Evolutionary conservation across 306 rosid species (phyloP), one percentile per base, ranked within the genome.

Genomic region (Canavalia ensiformis): DNA sequence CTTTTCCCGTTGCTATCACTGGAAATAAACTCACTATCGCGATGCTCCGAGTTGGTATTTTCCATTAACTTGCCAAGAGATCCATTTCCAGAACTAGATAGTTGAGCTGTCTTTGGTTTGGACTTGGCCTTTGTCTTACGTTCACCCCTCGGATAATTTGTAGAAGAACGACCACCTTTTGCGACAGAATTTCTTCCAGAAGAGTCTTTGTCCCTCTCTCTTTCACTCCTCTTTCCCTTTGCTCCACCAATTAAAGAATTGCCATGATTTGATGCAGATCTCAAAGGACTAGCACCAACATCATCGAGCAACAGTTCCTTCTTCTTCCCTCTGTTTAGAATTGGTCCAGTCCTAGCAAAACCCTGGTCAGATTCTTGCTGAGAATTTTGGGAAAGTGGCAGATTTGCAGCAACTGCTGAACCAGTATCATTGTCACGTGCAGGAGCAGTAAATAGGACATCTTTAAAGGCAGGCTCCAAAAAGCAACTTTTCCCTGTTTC

Each of bases 231-330:
- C 86, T 92, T 92, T 44, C 97, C 92, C 78, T 87, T 92, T 18
- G 86, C 90, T 82, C 91, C 92, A 50, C 87, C 89, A 54, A 75
- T 35, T 82, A 86, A 73, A 55, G 90, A 86, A 82, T 71, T 85
- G 44, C 89, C 88, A 68, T 78, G 79, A 82, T 81, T 84, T 68
- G 94, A 82, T 57, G 81, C 52, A 52, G 88, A 87, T 84, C 87
- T 89, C 84, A 83, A 73, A 71, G 88, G 84, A 78, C 73, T 50
- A 56, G 88, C 91, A 69, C 93, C 91, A 68, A 92, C 94, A 87
- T 88, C 94, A 88, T 92, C 97, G 59, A 90, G 94, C 44, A 91
- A 84, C 69, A 92, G 55, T 79, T 94, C 97, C 84, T 86, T 92
- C 88, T 88, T 91, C 88, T 88, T 91, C 81, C 90, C 97, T 77